phyloP scores from a whole-genome alignment of 2,329 filamentous ascomycete species.

The Raffaelea deltoideospora region DNA sequence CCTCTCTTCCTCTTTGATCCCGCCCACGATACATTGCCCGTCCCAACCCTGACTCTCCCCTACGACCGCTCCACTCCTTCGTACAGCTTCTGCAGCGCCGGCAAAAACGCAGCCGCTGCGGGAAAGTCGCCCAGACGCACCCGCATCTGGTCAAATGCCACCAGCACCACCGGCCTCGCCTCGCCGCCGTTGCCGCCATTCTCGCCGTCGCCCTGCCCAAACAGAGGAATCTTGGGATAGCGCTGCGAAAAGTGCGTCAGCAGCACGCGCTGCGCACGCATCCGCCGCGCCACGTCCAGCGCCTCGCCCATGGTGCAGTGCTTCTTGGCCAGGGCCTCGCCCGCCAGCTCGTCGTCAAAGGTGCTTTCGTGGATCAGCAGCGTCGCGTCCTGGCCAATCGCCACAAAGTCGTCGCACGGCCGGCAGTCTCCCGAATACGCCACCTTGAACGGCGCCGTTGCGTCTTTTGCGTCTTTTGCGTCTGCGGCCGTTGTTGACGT shows the following conservation, averaged over 20 bases:
- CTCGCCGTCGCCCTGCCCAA: slow-evolving; percentile 15
- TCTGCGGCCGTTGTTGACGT: too few relatives aligned
- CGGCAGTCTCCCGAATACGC: slow-evolving; percentile 92
- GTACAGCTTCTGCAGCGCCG: slow-evolving; percentile 12
- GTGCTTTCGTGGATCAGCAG: slow-evolving; percentile 92
- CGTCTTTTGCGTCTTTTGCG: too few relatives aligned
- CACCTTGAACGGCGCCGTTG: slow-evolving; percentile 46
- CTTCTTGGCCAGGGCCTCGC: slow-evolving; percentile 73
- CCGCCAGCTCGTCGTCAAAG: slow-evolving; percentile 70
- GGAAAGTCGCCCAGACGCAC: slow-evolving; percentile 57
- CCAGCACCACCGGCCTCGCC: slow-evolving; percentile 20
- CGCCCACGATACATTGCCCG: too few relatives aligned
- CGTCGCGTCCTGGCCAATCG: slow-evolving; percentile 59
- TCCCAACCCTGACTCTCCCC: too few relatives aligned
- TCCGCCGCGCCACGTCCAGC: slow-evolving; percentile 56
- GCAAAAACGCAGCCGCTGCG: slow-evolving; percentile 29
- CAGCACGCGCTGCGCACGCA: slow-evolving; percentile 67
- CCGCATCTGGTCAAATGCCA: slow-evolving; percentile 69
- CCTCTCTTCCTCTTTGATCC: too few relatives aligned
- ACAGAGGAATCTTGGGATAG: slow-evolving; percentile 60
- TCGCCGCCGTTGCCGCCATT: slow-evolving; percentile 1
- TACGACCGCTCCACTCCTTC: slow-evolving; percentile 7
- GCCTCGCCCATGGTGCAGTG: slow-evolving; percentile 85
- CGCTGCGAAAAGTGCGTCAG: slow-evolving; percentile 93
- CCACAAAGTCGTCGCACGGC: slow-evolving; percentile 54